These are phyloP conservation scores for Pythium sp. DNA, from an alignment of 352 stramenopile species.

Conservation along the genomic window DNA sequence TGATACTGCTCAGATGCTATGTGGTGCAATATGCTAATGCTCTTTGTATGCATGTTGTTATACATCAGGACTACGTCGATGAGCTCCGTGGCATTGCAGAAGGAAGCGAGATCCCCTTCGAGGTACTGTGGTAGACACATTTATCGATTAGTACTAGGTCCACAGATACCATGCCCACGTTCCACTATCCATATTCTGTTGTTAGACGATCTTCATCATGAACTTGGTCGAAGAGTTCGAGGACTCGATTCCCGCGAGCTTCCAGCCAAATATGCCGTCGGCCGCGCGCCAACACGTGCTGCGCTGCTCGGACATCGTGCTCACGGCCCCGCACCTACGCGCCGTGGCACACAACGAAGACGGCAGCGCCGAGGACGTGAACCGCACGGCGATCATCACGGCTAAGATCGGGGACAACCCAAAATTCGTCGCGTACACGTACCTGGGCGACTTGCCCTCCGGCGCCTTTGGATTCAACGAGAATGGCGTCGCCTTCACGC, in stretches of 20 bases:
- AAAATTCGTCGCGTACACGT: conserved; percentile 72
- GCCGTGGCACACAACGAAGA: conserved; percentile 79
- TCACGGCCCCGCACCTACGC: conserved; percentile 38
- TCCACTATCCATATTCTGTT: too few species aligned
- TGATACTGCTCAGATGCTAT: not conserved
- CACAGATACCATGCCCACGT: not conserved
- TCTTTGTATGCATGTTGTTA: not conserved
- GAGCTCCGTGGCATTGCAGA: conserved; percentile 61
- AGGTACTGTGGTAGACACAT: conserved; percentile 15
- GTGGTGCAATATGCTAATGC: not conserved
- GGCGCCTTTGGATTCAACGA: conserved; percentile 73
- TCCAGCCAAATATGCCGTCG: conserved; percentile 25
- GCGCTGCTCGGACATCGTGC: conserved; percentile 65
- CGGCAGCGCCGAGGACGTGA: conserved; percentile 43
- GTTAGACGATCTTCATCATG: conserved; percentile 59
- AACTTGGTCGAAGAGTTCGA: conserved; percentile 79
- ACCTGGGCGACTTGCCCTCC: conserved; percentile 66
- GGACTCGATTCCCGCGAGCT: conserved; percentile 44
- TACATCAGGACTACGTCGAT: conserved; percentile 56
- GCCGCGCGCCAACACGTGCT: conserved; percentile 30
- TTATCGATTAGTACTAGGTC: not conserved
- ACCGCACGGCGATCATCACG: conserved; percentile 62
- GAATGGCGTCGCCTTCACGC: conserved; percentile 66
- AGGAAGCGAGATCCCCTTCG: conserved; percentile 53
- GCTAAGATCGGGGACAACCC: conserved; percentile 46